Evolutionary conservation across 345 rosid genomes (phyloP), one percentile per base, ranked within the genome.

Genomic region (Hibiscus trionum): DNA sequence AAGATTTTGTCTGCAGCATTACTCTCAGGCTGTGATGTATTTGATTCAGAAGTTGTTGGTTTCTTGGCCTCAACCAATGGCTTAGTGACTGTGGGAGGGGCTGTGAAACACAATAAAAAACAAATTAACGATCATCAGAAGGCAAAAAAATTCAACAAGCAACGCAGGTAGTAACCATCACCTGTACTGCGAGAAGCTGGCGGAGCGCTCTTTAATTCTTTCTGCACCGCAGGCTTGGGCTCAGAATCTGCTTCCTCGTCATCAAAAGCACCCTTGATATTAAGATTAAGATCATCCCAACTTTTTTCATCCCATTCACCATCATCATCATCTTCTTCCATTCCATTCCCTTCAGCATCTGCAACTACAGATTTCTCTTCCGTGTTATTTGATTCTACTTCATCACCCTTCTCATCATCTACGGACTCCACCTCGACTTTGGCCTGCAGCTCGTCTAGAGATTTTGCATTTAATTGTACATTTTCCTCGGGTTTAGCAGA

Each of bases 271-370:
- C 91, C 88, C 73, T 92, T 92, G 56, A 92, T 77, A 68, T 83
- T 83, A 73, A 92, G 85, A 82, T 84, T 87, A 68, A 95, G 83
- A 75, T 84, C 90, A 85, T 95, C 99, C 99, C 96, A 95, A 78
- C 88, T 92, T 81, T 95, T 95, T 52, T 91, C 93, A 83, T 95
- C 99, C 97, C 99, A 95, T 72, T 88, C 98, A 61, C 84, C 93
- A 12, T 83, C 94, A n/a, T 89, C 97, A 35, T 87, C 97, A 55
- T 91, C 97, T 75, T 91, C 97, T 71, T 86, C 93, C 62, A 73
- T 70, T 53, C 79, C 92, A 76, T 86, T 86, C 74, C 81, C 94
- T 78, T 80, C 77, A 47, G 47, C 84, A 76, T 78, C 84, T 74
- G 80, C 73, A 78, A 73, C 77, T 78, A 79, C 90, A 44, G 78